Evolutionary conservation across 371 early-diverging fungal genomes (phyloP), one percentile per base, ranked within the genome.

Genomic region (Mortierella sp.): DNA sequence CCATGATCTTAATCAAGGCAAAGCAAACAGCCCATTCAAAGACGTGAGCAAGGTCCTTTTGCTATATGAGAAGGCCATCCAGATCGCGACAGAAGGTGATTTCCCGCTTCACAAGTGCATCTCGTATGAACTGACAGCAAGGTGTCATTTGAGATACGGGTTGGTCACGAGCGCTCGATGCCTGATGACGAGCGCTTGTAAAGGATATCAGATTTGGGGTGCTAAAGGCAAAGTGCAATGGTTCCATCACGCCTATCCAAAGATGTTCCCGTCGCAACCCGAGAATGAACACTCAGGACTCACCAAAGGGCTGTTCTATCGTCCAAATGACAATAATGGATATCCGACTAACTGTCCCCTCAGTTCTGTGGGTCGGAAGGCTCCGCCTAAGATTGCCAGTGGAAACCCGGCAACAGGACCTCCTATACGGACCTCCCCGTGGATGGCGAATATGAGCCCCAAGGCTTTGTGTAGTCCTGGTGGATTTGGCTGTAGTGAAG

Each of bases 31-130:
- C 28, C 7, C 29, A 5, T 37, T 50, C 26, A 64, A 29, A 19
- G 64, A 64, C n/a, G 12, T 70, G 47, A 59, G 60, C 45, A 59
- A 64, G 60, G 60, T 64, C 18, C 37, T 69, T 14, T 16, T 69
- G 51, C 50, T 70, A 3, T 79, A 73, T 57, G 80, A 79, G 25
- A 79, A 69, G 57, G 65, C 80, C 12, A 79, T 79, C 30, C 19
- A 51, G 9, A 70, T 68, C 18, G 66, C 80, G 1, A 55, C 56
- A 16, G 57, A 68, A 0, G 70, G 73, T 14, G 64, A 66, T 26
- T 79, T 79, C 23, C 80, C 80, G 1, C 53, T 79, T 9, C 70
- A 79, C 55, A 53, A 70, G 29, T 64, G 66, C 16, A 60, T 73
- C 19, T 45, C 73, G 29, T 79, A 60, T 64, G 80, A 79, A 43